A percentile compares a stretch with the other conserved stretches of the same genome.
These are phyloP conservation scores for Corylus avellana DNA, from an alignment of 306 rosid species.

Conservation along the genomic window DNA sequence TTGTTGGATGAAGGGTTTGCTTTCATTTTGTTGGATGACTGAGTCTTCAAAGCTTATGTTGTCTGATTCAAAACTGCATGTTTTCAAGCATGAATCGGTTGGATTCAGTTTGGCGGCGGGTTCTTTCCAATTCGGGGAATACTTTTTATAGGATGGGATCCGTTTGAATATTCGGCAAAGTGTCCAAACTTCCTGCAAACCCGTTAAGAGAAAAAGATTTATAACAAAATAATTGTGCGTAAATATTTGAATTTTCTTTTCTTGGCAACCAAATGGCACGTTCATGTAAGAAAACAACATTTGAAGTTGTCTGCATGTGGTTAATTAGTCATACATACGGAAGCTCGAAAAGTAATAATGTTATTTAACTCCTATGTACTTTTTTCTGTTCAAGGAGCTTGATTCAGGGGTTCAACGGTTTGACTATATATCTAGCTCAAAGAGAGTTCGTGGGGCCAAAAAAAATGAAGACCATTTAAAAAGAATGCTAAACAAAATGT, in stretches of 20 bases:
- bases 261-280: not conserved
- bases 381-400: not conserved
- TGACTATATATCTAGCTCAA: not conserved
- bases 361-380: not conserved
- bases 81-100: constrained; percentile 48
- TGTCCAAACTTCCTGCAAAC: constrained; percentile 91
- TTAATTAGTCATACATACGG: too few relatives aligned
- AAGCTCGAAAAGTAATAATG: not conserved
- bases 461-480: not conserved
- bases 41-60: constrained; percentile 40
- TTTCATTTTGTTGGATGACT: constrained; percentile 35
- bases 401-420: not conserved
- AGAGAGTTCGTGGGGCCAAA: not conserved
- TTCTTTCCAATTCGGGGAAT: constrained; percentile 45
- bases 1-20: constrained; percentile 30
- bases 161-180: constrained; percentile 83
- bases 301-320: too few relatives aligned
- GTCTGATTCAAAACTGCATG: constrained; percentile 64
- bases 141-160: constrained; percentile 59
- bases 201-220: not conserved
- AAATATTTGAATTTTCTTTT: not conserved
- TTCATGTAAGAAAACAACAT: not conserved
- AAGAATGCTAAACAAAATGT: too few relatives aligned
- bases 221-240: not conserved
- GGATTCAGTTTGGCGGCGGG: constrained; percentile 23